These are phyloP conservation scores for Neurospora sp. DNA, from an alignment of 495 filamentous ascomycete genomes.

Conservation along the genomic window DNA sequence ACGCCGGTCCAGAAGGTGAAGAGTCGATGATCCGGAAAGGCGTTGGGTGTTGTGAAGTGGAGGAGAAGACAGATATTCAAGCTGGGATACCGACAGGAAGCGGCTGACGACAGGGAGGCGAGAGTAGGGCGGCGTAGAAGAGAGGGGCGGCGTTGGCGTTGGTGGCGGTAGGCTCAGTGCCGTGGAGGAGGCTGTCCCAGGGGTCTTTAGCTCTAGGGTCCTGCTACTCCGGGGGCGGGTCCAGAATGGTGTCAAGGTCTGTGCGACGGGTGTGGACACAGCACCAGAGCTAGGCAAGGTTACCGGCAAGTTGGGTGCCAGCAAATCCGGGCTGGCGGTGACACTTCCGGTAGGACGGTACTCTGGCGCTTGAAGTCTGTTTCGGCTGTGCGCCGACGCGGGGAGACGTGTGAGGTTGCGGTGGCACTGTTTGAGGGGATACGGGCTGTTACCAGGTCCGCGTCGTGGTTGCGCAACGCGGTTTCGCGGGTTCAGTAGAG, in stretches of 20 bases:
- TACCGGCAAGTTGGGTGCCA: constrained; percentile 20
- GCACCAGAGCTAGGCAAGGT: constrained; percentile 9
- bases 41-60: constrained; percentile 4
- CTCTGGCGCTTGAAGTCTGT: neutral
- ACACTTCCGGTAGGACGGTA: constrained; percentile 3
- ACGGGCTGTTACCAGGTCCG: neutral
- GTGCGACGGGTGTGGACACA: constrained; percentile 17
- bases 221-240: neutral
- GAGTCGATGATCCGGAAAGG: neutral
- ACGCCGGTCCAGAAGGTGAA: neutral
- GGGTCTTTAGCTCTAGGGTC: neutral
- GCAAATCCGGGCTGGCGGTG: constrained; percentile 8
- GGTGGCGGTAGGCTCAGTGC: neutral
- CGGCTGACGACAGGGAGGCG: neutral
- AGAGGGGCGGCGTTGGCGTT: neutral
- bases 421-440: constrained; percentile 1
- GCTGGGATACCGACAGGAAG: neutral
- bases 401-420: neutral
- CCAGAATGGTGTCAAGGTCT: constrained; percentile 8
- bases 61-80: neutral
- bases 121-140: neutral
- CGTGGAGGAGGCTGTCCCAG: neutral
- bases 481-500: neutral
- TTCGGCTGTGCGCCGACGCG: neutral
- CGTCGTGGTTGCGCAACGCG: neutral